Evolutionary conservation across 257 asterid genomes (phyloP).

Genomic region (Schizonepeta tenuifolia): DNA sequence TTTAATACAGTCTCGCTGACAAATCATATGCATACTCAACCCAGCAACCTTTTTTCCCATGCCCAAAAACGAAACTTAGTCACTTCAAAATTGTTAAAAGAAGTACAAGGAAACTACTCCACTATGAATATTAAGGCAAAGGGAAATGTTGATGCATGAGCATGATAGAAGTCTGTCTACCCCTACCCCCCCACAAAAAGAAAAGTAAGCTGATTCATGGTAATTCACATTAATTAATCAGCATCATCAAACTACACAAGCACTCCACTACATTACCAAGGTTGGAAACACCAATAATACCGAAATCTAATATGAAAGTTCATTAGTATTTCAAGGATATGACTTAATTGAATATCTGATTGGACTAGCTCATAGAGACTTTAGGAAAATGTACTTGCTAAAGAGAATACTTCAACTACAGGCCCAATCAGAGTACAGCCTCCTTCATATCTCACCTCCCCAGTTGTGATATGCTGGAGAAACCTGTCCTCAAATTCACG

Average conservation of each 20-base stretch:
- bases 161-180: neutral
- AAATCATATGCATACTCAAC: too few relatives aligned
- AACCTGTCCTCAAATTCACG: slow-evolving; percentile 99
- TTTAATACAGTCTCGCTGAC: too few relatives aligned
- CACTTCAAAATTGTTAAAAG: too few relatives aligned
- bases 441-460: slow-evolving; percentile 61
- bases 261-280: neutral
- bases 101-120: too few relatives aligned
- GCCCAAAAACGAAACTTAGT: too few relatives aligned
- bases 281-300: neutral
- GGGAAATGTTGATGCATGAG: neutral
- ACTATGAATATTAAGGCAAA: neutral
- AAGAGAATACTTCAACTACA: slow-evolving; percentile 6
- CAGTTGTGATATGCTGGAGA: slow-evolving; percentile 89
- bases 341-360: neutral
- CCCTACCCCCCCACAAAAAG: too few relatives aligned
- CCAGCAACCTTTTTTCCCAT: too few relatives aligned
- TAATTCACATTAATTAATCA: neutral
- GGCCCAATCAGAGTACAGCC: slow-evolving; percentile 19
- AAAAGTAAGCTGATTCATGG: neutral
- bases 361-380: neutral
- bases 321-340: neutral
- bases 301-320: neutral
- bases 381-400: neutral
- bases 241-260: neutral